Percentiles rank a stretch among this genome's conserved stretches.
Evolutionary conservation across 2,329 filamentous ascomycete genomes (phyloP).

Genomic region (Cordyceps sp.): DNA sequence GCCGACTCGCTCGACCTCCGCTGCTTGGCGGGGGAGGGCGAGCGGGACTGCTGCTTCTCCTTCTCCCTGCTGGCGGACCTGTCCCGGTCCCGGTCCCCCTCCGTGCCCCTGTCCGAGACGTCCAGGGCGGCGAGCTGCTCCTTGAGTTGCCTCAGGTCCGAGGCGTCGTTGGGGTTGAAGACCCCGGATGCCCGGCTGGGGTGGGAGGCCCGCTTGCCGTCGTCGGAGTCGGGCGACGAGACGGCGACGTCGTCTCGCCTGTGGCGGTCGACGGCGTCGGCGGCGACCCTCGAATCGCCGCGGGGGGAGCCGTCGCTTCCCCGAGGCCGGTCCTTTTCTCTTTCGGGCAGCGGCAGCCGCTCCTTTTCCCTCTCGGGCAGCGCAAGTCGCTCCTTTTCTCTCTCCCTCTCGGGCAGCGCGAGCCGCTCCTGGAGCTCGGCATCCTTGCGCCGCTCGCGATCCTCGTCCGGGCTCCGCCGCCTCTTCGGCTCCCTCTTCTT

Average conservation of each 20-base stretch:
- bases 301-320: conserved; percentile 5
- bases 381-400: no score
- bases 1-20: conserved; percentile 4
- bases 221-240: conserved; percentile 23
- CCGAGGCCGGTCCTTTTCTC: conserved; percentile 4
- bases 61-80: not conserved
- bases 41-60: conserved; percentile 4
- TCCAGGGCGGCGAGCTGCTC: conserved; percentile 29
- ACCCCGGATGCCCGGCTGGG: conserved; percentile 19
- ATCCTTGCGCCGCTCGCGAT: conserved; percentile 8
- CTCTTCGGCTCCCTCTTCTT: conserved; percentile 15
- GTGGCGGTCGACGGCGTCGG: conserved; percentile 12
- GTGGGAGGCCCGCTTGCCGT: conserved; percentile 20
- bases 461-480: conserved; percentile 16
- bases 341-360: no score
- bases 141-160: conserved; percentile 30
- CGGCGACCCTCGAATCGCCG: not conserved
- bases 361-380: no score
- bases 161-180: conserved; percentile 37
- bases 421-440: no score
- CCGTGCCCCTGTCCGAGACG: conserved; percentile 8
- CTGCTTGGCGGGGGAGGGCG: conserved; percentile 7
- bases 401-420: no score
- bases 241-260: conserved; percentile 20
- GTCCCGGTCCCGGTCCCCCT: not conserved